Evolutionary conservation across 1,139 yeast genomes (phyloP).

Genomic region (Pichia sp.): DNA sequence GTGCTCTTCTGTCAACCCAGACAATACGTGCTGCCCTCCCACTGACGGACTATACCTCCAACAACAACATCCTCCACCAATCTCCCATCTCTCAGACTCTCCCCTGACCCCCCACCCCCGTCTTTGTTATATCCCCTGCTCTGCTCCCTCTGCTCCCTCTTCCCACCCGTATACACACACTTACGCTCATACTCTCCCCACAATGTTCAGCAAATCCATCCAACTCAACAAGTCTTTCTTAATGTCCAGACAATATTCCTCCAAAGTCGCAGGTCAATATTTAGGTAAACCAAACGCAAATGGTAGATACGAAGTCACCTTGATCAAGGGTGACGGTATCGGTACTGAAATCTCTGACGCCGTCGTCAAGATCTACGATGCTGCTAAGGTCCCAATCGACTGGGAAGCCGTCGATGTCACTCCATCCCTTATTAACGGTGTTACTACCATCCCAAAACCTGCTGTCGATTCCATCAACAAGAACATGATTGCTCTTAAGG

Average conservation of each 20-base stretch:
- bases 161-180: too few species aligned
- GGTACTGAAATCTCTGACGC: conserved; percentile 95
- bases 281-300: conserved; percentile 56
- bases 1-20: too few species aligned
- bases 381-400: conserved; percentile 92
- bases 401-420: conserved; percentile 98
- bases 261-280: conserved; percentile 55
- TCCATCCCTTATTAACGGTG: conserved; percentile 88
- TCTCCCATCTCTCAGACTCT: too few species aligned
- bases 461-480: conserved; percentile 92
- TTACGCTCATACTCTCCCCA: background rate
- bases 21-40: too few species aligned
- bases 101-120: background rate
- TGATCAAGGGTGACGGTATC: conserved; percentile 99
- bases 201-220: conserved; percentile 26
- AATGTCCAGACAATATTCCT: conserved; percentile 33
- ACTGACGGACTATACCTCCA: too few species aligned
- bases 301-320: conserved; percentile 87
- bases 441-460: conserved; percentile 89
- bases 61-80: too few species aligned
- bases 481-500: conserved; percentile 94
- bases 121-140: background rate
- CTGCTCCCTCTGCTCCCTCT: background rate
- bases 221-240: conserved; percentile 15
- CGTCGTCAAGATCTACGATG: conserved; percentile 85